phyloP scores from a whole-genome alignment of 176 grass and related monocot genomes.

The Cenchrus purpureus region DNA sequence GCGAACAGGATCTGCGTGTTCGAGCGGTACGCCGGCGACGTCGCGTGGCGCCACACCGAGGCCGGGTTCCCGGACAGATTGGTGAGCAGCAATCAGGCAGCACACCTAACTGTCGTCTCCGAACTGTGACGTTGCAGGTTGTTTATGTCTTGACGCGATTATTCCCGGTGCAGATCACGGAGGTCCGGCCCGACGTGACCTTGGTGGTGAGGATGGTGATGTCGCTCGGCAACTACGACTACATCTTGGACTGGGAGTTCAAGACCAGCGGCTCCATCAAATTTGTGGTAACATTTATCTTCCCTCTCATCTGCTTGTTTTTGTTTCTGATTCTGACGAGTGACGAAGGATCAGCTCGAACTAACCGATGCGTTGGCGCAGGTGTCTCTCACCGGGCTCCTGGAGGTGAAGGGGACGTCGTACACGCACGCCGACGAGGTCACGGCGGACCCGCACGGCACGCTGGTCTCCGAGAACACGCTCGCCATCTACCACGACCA shows the following conservation, averaged over 20 bases:
- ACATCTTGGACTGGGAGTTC: constrained; percentile 90
- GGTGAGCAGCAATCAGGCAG: constrained; percentile 34
- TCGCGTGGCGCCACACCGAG: constrained; percentile 84
- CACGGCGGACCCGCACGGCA: constrained; percentile 60
- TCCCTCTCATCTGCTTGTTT: neutral
- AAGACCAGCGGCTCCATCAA: constrained; percentile 77
- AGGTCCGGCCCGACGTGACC: constrained; percentile 76
- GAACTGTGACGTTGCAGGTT: neutral
- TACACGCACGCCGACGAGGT: constrained; percentile 64
- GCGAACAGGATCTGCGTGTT: constrained; percentile 79
- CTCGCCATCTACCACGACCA: constrained; percentile 92
- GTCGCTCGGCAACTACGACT: constrained; percentile 80
- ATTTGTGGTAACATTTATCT: constrained; percentile 40
- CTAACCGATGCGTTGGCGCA: neutral
- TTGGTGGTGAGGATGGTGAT: constrained; percentile 82
- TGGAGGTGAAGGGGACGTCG: constrained; percentile 57
- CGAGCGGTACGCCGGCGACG: constrained; percentile 68
- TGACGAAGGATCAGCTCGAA: neutral
- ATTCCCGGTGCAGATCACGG: constrained; percentile 55
- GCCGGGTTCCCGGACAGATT: constrained; percentile 48
- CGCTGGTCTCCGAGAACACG: constrained; percentile 68
- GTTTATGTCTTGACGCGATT: neutral
- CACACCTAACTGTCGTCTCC: neutral
- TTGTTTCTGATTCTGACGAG: neutral
- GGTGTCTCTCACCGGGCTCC: constrained; percentile 62